phyloP scores from a whole-genome alignment of 495 filamentous ascomycete genomes.

The Xylaria palmicola region DNA sequence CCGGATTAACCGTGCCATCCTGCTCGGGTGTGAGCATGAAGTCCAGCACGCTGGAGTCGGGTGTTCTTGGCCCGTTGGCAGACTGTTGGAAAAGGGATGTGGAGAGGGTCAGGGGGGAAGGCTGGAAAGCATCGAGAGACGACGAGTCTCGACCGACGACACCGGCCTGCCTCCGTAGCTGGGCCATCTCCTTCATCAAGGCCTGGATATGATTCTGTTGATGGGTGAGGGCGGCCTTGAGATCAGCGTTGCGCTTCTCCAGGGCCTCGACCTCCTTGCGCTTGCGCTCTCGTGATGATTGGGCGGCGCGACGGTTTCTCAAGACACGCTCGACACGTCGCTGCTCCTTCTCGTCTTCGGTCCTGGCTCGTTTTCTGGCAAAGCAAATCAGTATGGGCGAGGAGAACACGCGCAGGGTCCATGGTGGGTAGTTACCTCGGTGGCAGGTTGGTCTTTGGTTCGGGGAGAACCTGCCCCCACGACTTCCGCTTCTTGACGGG shows the following conservation, averaged over 20 bases:
- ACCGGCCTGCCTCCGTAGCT: constrained; percentile 56
- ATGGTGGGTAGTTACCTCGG: constrained; percentile 68
- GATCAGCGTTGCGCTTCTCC: constrained; percentile 70
- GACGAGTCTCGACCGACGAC: constrained; percentile 45
- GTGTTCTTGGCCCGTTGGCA: constrained; percentile 34
- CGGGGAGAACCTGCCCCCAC: constrained; percentile 96
- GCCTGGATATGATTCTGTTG: constrained; percentile 65
- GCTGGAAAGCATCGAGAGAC: constrained; percentile 38
- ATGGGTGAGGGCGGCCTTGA: constrained; percentile 63
- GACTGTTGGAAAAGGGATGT: constrained; percentile 45
- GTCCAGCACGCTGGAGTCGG: constrained; percentile 32
- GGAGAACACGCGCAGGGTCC: too few relatives aligned
- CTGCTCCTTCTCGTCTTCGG: constrained; percentile 98
- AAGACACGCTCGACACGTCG: constrained; percentile 95
- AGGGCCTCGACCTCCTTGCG: constrained; percentile 88
- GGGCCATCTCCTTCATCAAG: constrained; percentile 63
- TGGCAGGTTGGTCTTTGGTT: constrained; percentile 94
- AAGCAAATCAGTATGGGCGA: constrained; percentile 8
- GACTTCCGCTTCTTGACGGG: constrained; percentile 95
- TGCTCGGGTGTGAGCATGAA: constrained; percentile 36
- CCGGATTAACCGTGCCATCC: constrained; percentile 52
- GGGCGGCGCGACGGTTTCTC: constrained; percentile 90
- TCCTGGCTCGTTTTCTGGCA: constrained; percentile 91
- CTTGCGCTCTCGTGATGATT: constrained; percentile 95
- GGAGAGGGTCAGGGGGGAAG: constrained; percentile 50